phyloP scores from a whole-genome alignment of 2,329 filamentous ascomycete genomes.

The Aureobasidium zeae region DNA sequence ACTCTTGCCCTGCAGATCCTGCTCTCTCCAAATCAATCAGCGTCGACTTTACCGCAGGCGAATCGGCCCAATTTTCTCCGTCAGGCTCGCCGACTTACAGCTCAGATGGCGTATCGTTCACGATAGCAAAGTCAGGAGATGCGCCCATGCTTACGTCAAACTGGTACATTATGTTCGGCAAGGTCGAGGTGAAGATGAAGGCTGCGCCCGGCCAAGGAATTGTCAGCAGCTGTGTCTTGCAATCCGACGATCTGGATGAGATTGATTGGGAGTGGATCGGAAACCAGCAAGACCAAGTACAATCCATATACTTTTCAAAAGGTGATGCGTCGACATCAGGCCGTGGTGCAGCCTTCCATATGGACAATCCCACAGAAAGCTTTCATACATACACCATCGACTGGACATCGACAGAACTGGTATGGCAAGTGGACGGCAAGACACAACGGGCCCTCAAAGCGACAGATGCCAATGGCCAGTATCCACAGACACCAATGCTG shows the following conservation, averaged over 20 bases:
- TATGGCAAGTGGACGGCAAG: constrained; percentile 75
- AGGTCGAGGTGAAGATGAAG: constrained; percentile 76
- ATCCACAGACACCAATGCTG: constrained; percentile 92
- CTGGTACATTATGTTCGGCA: constrained; percentile 99
- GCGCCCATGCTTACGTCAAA: constrained; percentile 77
- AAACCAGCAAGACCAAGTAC: constrained; percentile 64
- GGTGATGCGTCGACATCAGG: constrained; percentile 78
- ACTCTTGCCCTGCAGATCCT: constrained; percentile 60
- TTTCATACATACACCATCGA: constrained; percentile 87
- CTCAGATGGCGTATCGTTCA: constrained; percentile 70
- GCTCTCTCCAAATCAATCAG: constrained; percentile 74
- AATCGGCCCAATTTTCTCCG: constrained; percentile 68
- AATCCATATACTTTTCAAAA: constrained; percentile 96
- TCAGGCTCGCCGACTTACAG: constrained; percentile 64
- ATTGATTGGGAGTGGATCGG: constrained; percentile 98
- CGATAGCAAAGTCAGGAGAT: constrained; percentile 67
- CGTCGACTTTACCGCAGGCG: constrained; percentile 72
- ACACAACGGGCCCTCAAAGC: constrained; percentile 67
- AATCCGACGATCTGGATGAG: constrained; percentile 88
- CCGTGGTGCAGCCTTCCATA: constrained; percentile 69
- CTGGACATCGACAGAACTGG: constrained; percentile 77
- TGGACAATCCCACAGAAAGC: constrained; percentile 56
- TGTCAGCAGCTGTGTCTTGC: constrained; percentile 81
- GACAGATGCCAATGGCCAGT: constrained; percentile 63
- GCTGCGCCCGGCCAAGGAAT: constrained; percentile 83